phyloP scores from a whole-genome alignment of 345 rosid species.

The Zanthoxylum bungeanum region DNA sequence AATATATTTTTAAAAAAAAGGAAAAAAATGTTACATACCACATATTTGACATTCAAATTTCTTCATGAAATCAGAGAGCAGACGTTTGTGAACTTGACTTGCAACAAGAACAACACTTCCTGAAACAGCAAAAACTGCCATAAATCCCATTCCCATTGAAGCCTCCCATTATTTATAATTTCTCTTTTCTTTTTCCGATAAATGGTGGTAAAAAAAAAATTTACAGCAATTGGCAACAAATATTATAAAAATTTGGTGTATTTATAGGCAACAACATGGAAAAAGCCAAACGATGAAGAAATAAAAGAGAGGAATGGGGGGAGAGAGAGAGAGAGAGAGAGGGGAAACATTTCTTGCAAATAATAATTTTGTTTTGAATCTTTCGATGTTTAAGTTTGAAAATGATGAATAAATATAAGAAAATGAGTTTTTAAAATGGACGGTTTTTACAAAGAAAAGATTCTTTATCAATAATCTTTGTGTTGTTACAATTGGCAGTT shows the following conservation, averaged over 20 bases:
- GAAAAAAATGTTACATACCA: constrained; percentile 15
- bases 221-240: not conserved
- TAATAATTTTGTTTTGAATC: too few relatives aligned
- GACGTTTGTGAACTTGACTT: constrained; percentile 61
- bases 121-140: constrained; percentile 78
- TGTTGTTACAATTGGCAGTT: too few relatives aligned
- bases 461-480: not conserved
- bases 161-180: constrained; percentile 32
- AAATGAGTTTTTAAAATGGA: not conserved
- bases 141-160: constrained; percentile 43
- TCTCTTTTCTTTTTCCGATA: not conserved
- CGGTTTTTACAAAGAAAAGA: constrained; percentile 2
- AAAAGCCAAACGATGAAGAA: not conserved
- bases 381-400: not conserved
- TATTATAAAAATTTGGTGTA: not conserved
- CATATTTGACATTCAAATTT: constrained; percentile 55
- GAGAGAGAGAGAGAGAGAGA: too few relatives aligned
- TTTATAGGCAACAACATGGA: not conserved
- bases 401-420: not conserved
- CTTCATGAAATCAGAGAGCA: constrained; percentile 66
- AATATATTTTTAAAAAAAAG: too few relatives aligned
- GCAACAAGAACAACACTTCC: constrained; percentile 71
- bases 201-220: too few relatives aligned
- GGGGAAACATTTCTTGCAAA: constrained; percentile 4
- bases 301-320: not conserved